These are phyloP conservation scores for Botrytis sinoallii DNA, from an alignment of 2,329 filamentous ascomycete species.

Conservation along the genomic window DNA sequence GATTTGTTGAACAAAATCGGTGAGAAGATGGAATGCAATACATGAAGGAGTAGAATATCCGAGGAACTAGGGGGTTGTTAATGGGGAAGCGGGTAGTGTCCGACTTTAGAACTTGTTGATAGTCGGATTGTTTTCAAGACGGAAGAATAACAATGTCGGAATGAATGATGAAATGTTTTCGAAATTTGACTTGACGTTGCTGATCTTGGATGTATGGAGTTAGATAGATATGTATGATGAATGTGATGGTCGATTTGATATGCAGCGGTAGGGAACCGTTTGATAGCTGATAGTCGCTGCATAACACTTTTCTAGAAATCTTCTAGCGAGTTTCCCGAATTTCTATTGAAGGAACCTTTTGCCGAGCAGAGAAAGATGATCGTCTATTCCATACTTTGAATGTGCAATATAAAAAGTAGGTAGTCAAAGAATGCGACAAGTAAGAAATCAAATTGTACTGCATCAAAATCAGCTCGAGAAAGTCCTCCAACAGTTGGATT, in stretches of 20 bases:
- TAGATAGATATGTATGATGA: neutral
- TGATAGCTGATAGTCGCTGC: neutral
- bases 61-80: neutral
- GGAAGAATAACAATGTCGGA: neutral
- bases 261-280: conserved; percentile 1
- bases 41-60: neutral
- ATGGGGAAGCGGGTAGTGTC: neutral
- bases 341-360: neutral
- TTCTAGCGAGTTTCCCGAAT: neutral
- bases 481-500: neutral
- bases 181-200: neutral
- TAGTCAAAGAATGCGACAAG: neutral
- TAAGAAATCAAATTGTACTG: neutral
- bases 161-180: neutral
- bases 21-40: neutral
- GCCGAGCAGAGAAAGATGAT: neutral
- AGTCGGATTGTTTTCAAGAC: neutral
- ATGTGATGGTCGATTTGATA: neutral
- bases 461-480: neutral
- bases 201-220: neutral
- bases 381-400: neutral
- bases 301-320: neutral
- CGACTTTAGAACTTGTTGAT: neutral
- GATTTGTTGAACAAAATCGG: neutral
- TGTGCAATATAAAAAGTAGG: neutral